phyloP scores from a whole-genome alignment of 768 basidiomycete species.

The Russula virescens region DNA sequence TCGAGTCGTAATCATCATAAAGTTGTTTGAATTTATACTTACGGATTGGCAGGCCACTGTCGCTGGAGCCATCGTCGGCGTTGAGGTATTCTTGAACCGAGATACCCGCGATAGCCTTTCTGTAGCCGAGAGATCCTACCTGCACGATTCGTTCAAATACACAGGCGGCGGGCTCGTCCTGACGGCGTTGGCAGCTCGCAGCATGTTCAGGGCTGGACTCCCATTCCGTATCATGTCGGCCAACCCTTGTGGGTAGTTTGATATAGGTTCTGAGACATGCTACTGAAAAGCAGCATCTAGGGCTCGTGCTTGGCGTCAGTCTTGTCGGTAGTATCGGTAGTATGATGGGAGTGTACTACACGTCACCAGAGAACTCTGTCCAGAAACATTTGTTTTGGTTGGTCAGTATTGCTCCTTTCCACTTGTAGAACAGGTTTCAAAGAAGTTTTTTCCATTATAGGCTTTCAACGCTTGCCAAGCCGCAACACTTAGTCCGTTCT shows the following conservation, averaged over 20 bases:
- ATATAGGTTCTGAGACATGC: not conserved
- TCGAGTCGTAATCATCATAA: conserved; percentile 6
- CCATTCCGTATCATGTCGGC: conserved; percentile 73
- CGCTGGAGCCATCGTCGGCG: conserved; percentile 59
- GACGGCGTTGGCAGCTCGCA: conserved; percentile 75
- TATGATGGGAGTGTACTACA: conserved; percentile 80
- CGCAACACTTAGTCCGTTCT: conserved; percentile 80
- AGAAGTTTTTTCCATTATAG: conserved; percentile 32
- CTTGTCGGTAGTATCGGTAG: conserved; percentile 73
- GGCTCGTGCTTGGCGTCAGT: conserved; percentile 79
- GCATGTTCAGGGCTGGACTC: conserved; percentile 55
- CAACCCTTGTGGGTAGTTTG: conserved; percentile 60
- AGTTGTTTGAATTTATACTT: not conserved
- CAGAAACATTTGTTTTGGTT: conserved; percentile 82
- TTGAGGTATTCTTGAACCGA: conserved; percentile 65
- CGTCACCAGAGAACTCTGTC: conserved; percentile 66
- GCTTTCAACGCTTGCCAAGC: conserved; percentile 85
- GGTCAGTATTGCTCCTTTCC: conserved; percentile 36
- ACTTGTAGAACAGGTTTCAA: not conserved
- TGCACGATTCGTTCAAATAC: conserved; percentile 77
- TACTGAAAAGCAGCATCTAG: conserved; percentile 31
- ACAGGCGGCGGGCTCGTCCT: conserved; percentile 74
- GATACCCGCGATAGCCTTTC: conserved; percentile 70
- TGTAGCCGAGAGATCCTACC: conserved; percentile 54
- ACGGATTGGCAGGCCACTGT: conserved; percentile 51